Percentiles rank a stretch among this genome's conserved stretches.
These are phyloP conservation scores for Puccinia polysora DNA, from an alignment of 1,284 basidiomycete genomes.

Conservation along the genomic window DNA sequence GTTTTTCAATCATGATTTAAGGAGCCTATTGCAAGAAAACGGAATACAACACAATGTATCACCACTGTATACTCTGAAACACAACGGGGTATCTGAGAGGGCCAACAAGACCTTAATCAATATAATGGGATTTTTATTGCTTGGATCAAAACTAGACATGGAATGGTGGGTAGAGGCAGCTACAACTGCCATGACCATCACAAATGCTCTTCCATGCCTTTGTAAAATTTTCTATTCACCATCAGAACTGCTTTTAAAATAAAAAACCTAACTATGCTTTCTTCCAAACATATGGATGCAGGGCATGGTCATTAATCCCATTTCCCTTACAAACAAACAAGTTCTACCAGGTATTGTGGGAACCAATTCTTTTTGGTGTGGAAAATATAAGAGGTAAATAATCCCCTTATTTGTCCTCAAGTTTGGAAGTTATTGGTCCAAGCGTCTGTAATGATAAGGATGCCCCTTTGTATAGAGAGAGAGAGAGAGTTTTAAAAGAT, in stretches of 20 bases:
- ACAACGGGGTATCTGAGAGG: neutral
- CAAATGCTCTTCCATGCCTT: neutral
- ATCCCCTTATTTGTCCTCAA: no score
- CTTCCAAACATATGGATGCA: neutral
- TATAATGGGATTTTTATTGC: neutral
- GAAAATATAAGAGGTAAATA: no score
- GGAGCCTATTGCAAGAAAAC: neutral
- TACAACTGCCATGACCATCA: neutral
- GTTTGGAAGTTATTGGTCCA: no score
- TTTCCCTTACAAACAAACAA: no score
- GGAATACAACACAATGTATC: neutral
- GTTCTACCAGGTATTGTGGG: no score
- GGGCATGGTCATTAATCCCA: no score
- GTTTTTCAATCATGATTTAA: neutral
- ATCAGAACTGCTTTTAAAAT: neutral
- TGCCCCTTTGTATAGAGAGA: no score
- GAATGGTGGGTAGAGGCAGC: constrained; percentile 12
- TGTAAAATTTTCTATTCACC: neutral
- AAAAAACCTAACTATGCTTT: neutral
- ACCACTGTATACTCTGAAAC: constrained; percentile 1
- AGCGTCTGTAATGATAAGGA: no score
- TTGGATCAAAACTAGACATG: neutral
- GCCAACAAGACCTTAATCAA: neutral
- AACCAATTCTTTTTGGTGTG: no score
- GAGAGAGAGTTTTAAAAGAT: no score